Base-by-base conservation (phyloP, 2,329 filamentous ascomycete species). In the Phyllosticta citriasiana region DNA sequence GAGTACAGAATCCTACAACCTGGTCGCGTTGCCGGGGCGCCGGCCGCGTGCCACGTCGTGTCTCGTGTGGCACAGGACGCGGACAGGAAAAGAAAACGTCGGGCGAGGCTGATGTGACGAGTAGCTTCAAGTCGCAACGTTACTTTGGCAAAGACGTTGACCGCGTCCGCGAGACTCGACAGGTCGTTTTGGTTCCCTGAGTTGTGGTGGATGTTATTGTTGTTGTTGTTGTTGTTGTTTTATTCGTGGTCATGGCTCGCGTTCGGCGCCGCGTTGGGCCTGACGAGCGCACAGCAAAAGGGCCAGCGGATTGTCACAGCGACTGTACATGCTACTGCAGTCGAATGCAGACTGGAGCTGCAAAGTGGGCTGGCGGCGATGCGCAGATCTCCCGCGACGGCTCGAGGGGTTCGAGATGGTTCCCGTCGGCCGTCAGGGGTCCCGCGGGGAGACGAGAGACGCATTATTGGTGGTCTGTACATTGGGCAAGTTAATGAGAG, bases 111-210 rank as follows among this genome's bases (percentile, higher is more conserved):
- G 33, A 26, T 51, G 30, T 52, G 26, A 30, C 25, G 30, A 24
- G 26, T 53, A 62, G 60, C 52, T 62, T 57, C 60, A 57, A 19
- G 56, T 62, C 60, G 24, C 60, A 62, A 26, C 60, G 60, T 8
- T 62, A 62, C 60, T 62, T 62, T 25, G 60, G 60, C 2, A 35
- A 35, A 7, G 60, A 62, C 52, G 60, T 62, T 16, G 51, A 62
- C 24, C 60, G 60, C 9, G 60, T 62, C 30, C 60, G 60, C 55
- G 52, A 57, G 55, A 62, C 60, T 52, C 55, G 60, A 26, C 51
- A 52, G 51, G 60, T 62, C 30, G 51, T 47, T 24, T 53, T 62
- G 33, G 35, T 62, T 16, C 60, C 60, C 40, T 47, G 40, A 47
- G n/a, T n/a, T 5, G 1, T 47, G 4, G 12, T 47, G n/a, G 40